A percentile compares a stretch with the other conserved stretches of the same genome.
Evolutionary conservation across 495 filamentous ascomycete genomes (phyloP).

Genomic region (Parachaetomium inaequale): DNA sequence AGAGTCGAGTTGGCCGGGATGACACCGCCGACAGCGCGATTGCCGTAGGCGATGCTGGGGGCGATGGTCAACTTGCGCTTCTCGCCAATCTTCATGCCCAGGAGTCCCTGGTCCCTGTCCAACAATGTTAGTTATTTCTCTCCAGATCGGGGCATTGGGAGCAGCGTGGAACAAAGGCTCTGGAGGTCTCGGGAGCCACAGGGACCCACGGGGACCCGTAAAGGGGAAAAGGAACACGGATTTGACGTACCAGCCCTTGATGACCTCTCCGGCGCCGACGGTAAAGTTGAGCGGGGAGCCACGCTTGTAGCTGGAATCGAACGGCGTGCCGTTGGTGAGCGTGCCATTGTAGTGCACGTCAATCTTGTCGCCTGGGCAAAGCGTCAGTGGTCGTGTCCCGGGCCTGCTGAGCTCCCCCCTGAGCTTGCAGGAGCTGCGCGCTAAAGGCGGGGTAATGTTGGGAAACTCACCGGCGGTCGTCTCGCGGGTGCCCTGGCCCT

Average conservation of each 20-base stretch:
- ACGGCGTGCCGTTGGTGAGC: conserved; percentile 33
- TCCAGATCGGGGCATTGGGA: too few relatives aligned
- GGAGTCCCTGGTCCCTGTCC: conserved; percentile 75
- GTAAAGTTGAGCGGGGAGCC: conserved; percentile 64
- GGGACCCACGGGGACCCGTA: too few relatives aligned
- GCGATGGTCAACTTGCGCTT: conserved; percentile 73
- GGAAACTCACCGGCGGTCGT: conserved; percentile 31
- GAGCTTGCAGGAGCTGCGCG: not conserved
- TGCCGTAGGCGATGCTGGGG: conserved; percentile 70
- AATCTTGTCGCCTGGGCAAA: conserved; percentile 27
- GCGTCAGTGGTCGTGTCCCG: not conserved
- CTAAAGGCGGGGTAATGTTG: conserved; percentile 5
- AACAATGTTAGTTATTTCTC: too few relatives aligned
- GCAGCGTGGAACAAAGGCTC: too few relatives aligned
- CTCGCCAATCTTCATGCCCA: conserved; percentile 90
- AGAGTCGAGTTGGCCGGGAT: conserved; percentile 34
- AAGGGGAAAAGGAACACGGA: too few relatives aligned
- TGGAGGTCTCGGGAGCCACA: too few relatives aligned
- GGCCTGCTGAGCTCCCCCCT: not conserved
- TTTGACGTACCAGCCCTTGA: conserved; percentile 83
- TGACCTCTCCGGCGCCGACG: conserved; percentile 69
- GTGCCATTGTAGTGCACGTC: conserved; percentile 35
- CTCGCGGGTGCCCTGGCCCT: conserved; percentile 29
- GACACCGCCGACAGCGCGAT: conserved; percentile 59
- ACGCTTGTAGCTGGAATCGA: conserved; percentile 55